Evolutionary conservation across 139 green algal genomes (phyloP).

Genomic region (Coccomyxa sp.): DNA sequence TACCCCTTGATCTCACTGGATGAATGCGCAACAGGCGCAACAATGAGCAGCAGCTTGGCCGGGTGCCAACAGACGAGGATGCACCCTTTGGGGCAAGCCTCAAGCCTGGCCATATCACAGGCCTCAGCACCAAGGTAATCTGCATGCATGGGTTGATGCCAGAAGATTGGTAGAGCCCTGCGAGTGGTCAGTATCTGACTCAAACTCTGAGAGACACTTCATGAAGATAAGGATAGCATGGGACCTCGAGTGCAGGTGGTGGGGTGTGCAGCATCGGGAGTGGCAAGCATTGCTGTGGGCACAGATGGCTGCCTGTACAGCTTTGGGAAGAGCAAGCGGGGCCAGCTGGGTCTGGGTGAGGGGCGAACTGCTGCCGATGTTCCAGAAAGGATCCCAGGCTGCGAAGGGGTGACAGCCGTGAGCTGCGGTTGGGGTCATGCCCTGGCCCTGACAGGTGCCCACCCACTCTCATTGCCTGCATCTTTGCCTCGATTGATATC

Average conservation of each 20-base stretch:
- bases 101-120: neutral
- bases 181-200: too few relatives aligned
- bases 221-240: neutral
- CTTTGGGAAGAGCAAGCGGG: conserved; percentile 36
- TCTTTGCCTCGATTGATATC: neutral
- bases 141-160: neutral
- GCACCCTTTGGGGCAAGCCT: neutral
- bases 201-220: neutral
- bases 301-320: conserved; percentile 31
- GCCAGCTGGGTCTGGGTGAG: conserved; percentile 46
- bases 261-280: conserved; percentile 24
- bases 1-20: neutral
- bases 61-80: neutral
- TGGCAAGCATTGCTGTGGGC: conserved; percentile 30
- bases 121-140: neutral
- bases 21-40: conserved; percentile 15
- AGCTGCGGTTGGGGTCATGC: conserved; percentile 37
- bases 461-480: neutral
- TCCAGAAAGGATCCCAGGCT: conserved; percentile 10
- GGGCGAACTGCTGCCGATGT: neutral
- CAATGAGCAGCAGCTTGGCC: conserved; percentile 23
- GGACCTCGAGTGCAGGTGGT: conserved; percentile 5
- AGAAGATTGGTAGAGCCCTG: neutral
- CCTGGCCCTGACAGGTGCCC: conserved; percentile 21
- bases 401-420: conserved; percentile 18